phyloP scores from a whole-genome alignment of 805 yeast genomes.

The Priceomyces fermenticarens region DNA sequence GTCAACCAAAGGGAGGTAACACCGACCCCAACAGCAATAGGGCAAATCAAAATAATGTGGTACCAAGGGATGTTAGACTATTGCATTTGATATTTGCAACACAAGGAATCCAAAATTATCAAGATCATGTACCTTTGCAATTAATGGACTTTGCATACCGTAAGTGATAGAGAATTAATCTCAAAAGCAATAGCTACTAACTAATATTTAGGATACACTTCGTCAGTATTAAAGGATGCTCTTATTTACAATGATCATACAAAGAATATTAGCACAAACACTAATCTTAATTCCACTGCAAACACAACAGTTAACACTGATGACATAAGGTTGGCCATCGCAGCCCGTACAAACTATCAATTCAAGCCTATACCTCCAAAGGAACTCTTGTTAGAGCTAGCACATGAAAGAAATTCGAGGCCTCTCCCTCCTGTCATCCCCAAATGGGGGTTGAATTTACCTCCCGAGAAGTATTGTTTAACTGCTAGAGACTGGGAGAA shows the following conservation, averaged over 20 bases:
- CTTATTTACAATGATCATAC: conserved; percentile 84
- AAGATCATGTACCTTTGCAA: conserved; percentile 94
- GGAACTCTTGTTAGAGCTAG: conserved; percentile 84
- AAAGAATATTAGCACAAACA: conserved; percentile 30
- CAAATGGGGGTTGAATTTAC: conserved; percentile 87
- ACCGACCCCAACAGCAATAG: neutral
- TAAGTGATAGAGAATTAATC: conserved; percentile 17
- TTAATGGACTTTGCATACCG: conserved; percentile 94
- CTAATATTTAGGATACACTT: conserved; percentile 57
- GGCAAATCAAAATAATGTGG: conserved; percentile 19
- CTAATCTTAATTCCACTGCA: conserved; percentile 32
- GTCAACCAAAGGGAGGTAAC: conserved; percentile 5
- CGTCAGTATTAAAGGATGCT: conserved; percentile 86
- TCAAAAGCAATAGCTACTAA: conserved; percentile 5
- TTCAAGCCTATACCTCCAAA: conserved; percentile 94
- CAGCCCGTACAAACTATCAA: conserved; percentile 92
- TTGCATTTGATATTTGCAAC: conserved; percentile 89
- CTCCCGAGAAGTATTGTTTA: conserved; percentile 95
- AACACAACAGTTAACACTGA: conserved; percentile 70
- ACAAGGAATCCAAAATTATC: conserved; percentile 86
- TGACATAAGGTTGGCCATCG: conserved; percentile 88
- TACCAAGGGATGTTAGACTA: conserved; percentile 89
- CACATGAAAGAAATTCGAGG: conserved; percentile 86
- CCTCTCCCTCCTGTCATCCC: conserved; percentile 90
- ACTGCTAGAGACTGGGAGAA: conserved; percentile 76